phyloP scores from a whole-genome alignment of 306 rosid species.

The Cicer bijugum region DNA sequence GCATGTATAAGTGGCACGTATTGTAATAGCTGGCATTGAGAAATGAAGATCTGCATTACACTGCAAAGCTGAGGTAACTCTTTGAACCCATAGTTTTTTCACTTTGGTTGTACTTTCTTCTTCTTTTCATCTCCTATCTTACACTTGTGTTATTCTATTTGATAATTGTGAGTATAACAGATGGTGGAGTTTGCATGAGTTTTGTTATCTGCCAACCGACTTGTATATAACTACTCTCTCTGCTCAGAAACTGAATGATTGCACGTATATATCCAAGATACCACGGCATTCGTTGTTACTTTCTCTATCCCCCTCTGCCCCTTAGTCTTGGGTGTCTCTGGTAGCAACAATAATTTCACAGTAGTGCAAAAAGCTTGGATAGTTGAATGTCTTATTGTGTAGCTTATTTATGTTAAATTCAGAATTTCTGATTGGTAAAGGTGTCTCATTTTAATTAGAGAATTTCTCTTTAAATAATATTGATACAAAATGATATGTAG shows the following conservation, averaged over 20 bases:
- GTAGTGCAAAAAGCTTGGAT: slow-evolving; percentile 37
- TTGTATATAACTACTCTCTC: slow-evolving; percentile 48
- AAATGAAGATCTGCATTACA: slow-evolving; percentile 33
- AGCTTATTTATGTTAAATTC: background rate
- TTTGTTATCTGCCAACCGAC: slow-evolving; percentile 43
- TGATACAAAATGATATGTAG: too few relatives aligned
- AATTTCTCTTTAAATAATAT: too few relatives aligned
- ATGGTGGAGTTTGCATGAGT: slow-evolving; percentile 43
- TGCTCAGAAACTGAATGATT: slow-evolving; percentile 38
- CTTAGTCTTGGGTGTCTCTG: slow-evolving; percentile 33
- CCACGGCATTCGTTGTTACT: slow-evolving; percentile 32
- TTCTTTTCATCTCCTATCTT: slow-evolving; percentile 24
- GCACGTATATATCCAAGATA: slow-evolving; percentile 39
- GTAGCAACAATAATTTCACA: slow-evolving; percentile 28
- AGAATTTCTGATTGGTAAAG: too few relatives aligned
- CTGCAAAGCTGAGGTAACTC: slow-evolving; percentile 43
- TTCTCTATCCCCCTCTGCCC: background rate
- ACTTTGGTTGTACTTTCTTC: slow-evolving; percentile 15
- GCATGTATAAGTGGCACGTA: slow-evolving; percentile 37
- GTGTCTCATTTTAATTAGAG: too few relatives aligned
- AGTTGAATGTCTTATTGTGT: slow-evolving; percentile 39
- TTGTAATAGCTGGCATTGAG: slow-evolving; percentile 37
- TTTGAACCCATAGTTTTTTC: slow-evolving; percentile 18
- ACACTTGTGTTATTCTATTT: slow-evolving; percentile 23
- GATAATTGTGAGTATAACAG: slow-evolving; percentile 36